Percentiles rank a stretch among this genome's conserved stretches.
Conservation (phyloP, 768 basidiomycete species). For the Amanita pseudoporphyria region DNA sequence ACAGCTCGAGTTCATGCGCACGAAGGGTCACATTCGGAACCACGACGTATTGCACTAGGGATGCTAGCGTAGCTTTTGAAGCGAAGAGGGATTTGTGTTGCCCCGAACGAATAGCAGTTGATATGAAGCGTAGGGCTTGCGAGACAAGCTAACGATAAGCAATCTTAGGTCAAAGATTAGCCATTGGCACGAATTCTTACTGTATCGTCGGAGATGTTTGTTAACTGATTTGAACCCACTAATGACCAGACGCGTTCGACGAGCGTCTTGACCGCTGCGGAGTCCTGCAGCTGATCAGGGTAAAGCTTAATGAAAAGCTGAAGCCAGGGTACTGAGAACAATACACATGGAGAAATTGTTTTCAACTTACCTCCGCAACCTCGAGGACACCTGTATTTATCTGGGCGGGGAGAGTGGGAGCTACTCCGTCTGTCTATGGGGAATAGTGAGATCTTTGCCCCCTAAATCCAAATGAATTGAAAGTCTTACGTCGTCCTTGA, state of each 20-base stretch:
- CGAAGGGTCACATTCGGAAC: constrained; percentile 88
- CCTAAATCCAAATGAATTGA: background rate
- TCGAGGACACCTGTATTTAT: constrained; percentile 88
- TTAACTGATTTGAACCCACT: constrained; percentile 60
- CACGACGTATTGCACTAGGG: constrained; percentile 82
- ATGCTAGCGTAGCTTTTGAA: constrained; percentile 67
- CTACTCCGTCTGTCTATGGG: constrained; percentile 64
- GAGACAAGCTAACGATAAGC: constrained; percentile 59
- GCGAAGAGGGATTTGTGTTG: constrained; percentile 78
- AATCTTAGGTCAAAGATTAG: background rate
- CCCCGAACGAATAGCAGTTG: constrained; percentile 84
- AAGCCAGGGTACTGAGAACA: constrained; percentile 1
- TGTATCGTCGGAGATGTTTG: constrained; percentile 64
- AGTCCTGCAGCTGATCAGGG: constrained; percentile 62
- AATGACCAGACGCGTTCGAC: constrained; percentile 89
- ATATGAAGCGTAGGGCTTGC: constrained; percentile 84
- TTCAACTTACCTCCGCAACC: constrained; percentile 64
- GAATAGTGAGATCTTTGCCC: constrained; percentile 17
- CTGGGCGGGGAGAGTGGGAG: constrained; percentile 79
- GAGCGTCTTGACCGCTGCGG: constrained; percentile 57
- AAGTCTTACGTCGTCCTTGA: constrained; percentile 52
- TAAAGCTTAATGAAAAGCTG: constrained; percentile 79
- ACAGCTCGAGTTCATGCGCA: constrained; percentile 87
- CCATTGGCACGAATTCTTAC: constrained; percentile 28
- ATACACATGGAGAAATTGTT: constrained; percentile 1